Evolutionary conservation across 2,329 filamentous ascomycete genomes (phyloP), one percentile per base, ranked within the genome.

Genomic region (Cladosporium phlei): DNA sequence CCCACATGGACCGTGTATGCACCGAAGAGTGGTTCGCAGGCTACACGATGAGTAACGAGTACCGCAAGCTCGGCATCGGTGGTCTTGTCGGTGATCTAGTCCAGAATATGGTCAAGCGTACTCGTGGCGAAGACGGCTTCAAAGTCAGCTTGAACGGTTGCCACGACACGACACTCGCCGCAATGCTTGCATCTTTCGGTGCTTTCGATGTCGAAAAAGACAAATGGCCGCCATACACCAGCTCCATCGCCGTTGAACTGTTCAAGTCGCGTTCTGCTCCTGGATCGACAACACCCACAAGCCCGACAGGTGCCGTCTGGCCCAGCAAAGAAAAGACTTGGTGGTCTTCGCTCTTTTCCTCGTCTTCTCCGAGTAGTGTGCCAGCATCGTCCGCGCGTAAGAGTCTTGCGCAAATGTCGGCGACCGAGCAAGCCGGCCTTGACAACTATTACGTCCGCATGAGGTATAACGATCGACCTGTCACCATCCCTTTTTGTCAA

Each of bases 1-100:
- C 75, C 3, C 85, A 89, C 51, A 79, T 93, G 48, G 80, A 86
- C 48, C 73, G 74, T 27, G 81, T 96, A 49, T 81, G 78, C 21
- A 82, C 90, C 0, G 90, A 98, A 59, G 93, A 97, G 69, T 97
- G 93, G 93, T 97, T 85, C 65, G 72, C 79, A 16, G 91, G 93
- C 2, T 97, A 94, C 65, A 76, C 76, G 48, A 90, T 96, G 67
- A 89, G 81, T 51, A 70, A 71, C 32, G 93, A 97, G 66, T 97
- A 95, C 68, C 84, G 91, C n/a, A 80, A 78, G 54, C 75, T 97
- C 2, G 93, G 91, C 3, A 93, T 96, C 52, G 93, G 93, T 21
- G 79, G 78, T 9, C 73, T 97, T 8, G 73, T 95, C 61, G 91
- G 89, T 22, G 91, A 97, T 60, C 67, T 97, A 14, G 83, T 90